Base-by-base conservation (phyloP, 208 protist species). In the Angomonas deanei region DNA sequence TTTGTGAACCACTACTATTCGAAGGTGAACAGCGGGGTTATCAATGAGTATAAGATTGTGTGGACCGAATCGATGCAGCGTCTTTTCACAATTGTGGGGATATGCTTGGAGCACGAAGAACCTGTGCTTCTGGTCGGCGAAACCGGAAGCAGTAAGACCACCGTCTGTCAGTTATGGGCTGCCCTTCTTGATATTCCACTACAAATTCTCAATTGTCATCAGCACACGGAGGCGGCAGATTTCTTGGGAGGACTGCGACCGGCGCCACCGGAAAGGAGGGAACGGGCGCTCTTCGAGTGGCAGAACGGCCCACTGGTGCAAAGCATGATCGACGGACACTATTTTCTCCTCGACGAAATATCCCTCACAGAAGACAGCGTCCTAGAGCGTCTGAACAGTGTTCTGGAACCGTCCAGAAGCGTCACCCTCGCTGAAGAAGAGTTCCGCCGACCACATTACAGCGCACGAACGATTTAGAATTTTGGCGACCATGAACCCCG, bases 401-500 rank as follows among this genome's bases (percentile, higher is more conserved):
- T 99, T 1, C 87, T 99, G 2, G 99, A 99, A 78, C 93, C 97
- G 8, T 81, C 72, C 17, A 82, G 98, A 39, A 81, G 86, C 31
- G 75, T 99, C 3, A 93, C 97, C 0, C 78, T 99, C 17, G 93
- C 98, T 15, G 98, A 99, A n/a, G 73, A 99, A 99, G 68, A 97
- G 89, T 78, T 84, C 70, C 34, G 87, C 79, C 32, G 85, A 93
- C 70, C 76, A 79, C 64, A 87, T 97, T 60, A 75, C 69, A 8
- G 92, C 92, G 6, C 64, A 94, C 50, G 74, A 94, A 23, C 56
- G 74, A 11, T 99, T 99, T 71, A 74, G 93, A 48, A 84, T 99
- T 13, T 61, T 99, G 62, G 99, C 99, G 19, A 99, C 99, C 6
- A 99, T 99, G 99, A 99, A 99, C 78, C 99, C 99, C 6, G 98